A percentile compares a stretch with the other conserved stretches of the same genome.
Conservation (phyloP, 768 basidiomycete species). For the Serendipita sp. region DNA sequence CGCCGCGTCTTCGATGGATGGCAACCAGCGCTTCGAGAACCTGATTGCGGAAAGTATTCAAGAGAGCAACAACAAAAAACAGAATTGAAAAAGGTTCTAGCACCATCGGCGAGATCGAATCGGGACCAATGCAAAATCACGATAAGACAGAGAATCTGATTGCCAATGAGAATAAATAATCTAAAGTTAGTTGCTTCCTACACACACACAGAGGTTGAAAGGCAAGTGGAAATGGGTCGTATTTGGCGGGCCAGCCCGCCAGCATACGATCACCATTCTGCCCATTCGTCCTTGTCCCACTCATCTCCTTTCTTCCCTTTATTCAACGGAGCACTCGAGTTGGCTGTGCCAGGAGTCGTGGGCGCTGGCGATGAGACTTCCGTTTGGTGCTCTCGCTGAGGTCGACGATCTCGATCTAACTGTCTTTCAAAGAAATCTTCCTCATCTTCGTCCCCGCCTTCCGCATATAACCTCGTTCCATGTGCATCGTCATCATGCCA, state of each 20-base stretch:
- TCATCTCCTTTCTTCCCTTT: background rate
- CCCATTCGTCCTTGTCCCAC: background rate
- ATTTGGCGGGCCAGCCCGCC: background rate
- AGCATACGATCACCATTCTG: background rate
- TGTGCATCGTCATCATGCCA: constrained; percentile 11
- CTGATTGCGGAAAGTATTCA: no score
- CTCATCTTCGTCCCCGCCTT: constrained; percentile 11
- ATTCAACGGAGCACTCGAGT: background rate
- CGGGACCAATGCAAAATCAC: no score
- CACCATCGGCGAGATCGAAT: no score
- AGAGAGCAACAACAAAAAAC: no score
- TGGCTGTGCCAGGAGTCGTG: background rate
- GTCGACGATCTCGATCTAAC: background rate
- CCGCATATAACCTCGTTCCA: constrained; percentile 9
- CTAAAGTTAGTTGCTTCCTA: background rate
- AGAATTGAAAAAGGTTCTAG: no score
- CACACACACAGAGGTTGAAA: background rate
- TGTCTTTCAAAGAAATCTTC: constrained; percentile 11
- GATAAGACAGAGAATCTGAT: no score
- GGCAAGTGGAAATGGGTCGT: background rate
- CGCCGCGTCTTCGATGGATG: no score
- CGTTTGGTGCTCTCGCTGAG: background rate
- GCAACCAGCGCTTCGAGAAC: no score
- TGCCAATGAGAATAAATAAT: no score
- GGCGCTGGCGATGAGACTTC: background rate